phyloP scores from a whole-genome alignment of 768 basidiomycete genomes.

The Amanita thiersii region DNA sequence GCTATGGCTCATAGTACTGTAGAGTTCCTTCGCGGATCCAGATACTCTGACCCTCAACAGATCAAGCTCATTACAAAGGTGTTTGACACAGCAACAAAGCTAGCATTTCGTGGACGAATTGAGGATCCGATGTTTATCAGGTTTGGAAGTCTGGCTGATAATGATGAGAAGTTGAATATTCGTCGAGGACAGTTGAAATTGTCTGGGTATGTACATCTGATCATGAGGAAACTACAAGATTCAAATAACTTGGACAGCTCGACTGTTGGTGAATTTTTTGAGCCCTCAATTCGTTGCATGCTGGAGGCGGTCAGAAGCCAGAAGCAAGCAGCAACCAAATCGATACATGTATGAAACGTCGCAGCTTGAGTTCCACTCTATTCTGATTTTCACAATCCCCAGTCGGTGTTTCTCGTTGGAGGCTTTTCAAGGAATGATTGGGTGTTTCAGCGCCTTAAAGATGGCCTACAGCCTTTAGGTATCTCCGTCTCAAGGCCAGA shows the following conservation, averaged over 20 bases:
- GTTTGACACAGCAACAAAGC: conserved; percentile 35
- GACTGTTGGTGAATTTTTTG: conserved; percentile 14
- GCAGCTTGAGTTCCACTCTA: too few species aligned
- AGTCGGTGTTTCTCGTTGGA: conserved; percentile 31
- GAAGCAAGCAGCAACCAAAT: not conserved
- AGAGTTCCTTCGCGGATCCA: conserved; percentile 29
- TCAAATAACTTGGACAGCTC: conserved; percentile 2
- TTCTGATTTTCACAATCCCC: not conserved
- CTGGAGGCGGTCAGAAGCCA: conserved; percentile 7
- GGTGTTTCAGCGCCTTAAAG: conserved; percentile 26
- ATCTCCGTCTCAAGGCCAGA: conserved; percentile 30
- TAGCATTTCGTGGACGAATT: conserved; percentile 25
- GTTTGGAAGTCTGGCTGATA: conserved; percentile 31
- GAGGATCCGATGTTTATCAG: conserved; percentile 29
- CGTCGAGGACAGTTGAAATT: conserved; percentile 31
- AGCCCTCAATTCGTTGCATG: conserved; percentile 12
- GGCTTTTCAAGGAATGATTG: conserved; percentile 40
- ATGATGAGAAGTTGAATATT: conserved; percentile 26
- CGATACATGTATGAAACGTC: not conserved
- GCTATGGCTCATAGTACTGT: not conserved
- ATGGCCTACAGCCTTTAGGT: conserved; percentile 19
- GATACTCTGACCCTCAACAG: conserved; percentile 21
- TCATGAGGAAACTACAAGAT: not conserved
- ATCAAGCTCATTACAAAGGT: conserved; percentile 24
- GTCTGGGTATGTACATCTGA: conserved; percentile 13